phyloP scores from a whole-genome alignment of 495 filamentous ascomycete species.

The Aspergillus mulundensis region DNA sequence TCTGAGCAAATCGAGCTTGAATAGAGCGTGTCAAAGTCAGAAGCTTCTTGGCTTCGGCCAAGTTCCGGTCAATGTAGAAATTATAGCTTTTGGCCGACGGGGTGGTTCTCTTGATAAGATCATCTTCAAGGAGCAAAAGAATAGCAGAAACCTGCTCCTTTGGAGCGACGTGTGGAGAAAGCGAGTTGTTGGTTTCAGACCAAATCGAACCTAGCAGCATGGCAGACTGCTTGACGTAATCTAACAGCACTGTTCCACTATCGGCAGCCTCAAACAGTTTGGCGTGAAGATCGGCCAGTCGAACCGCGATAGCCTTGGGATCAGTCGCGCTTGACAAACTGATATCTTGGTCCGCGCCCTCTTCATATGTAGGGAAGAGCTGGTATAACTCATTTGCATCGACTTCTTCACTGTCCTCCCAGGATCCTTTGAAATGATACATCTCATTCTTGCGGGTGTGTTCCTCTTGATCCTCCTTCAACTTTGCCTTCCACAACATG shows the following conservation, averaged over 20 bases:
- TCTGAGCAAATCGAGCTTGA: constrained; percentile 62
- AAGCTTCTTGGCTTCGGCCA: constrained; percentile 67
- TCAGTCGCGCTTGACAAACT: constrained; percentile 28
- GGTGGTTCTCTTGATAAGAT: constrained; percentile 39
- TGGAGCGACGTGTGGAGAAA: constrained; percentile 35
- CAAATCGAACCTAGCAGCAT: constrained; percentile 37
- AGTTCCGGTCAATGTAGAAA: constrained; percentile 81
- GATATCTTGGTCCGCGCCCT: constrained; percentile 30
- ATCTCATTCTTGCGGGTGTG: constrained; percentile 66
- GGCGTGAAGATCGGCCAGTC: constrained; percentile 51
- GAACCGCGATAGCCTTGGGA: constrained; percentile 43
- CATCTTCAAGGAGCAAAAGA: constrained; percentile 58
- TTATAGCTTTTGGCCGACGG: constrained; percentile 56
- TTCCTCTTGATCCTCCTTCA: constrained; percentile 67
- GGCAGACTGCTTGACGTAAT: constrained; percentile 39
- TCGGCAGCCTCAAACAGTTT: constrained; percentile 40
- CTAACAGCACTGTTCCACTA: constrained; percentile 25
- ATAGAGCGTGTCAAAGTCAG: constrained; percentile 61
- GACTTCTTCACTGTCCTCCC: constrained; percentile 69
- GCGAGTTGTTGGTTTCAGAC: constrained; percentile 26
- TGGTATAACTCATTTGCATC: constrained; percentile 71
- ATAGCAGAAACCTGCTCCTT: constrained; percentile 60
- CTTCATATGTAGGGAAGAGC: constrained; percentile 77
- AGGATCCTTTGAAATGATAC: constrained; percentile 74
- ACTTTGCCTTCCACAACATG: constrained; percentile 68